Base-by-base conservation (phyloP, 2,329 filamentous ascomycete species). In the Alternaria sp. region DNA sequence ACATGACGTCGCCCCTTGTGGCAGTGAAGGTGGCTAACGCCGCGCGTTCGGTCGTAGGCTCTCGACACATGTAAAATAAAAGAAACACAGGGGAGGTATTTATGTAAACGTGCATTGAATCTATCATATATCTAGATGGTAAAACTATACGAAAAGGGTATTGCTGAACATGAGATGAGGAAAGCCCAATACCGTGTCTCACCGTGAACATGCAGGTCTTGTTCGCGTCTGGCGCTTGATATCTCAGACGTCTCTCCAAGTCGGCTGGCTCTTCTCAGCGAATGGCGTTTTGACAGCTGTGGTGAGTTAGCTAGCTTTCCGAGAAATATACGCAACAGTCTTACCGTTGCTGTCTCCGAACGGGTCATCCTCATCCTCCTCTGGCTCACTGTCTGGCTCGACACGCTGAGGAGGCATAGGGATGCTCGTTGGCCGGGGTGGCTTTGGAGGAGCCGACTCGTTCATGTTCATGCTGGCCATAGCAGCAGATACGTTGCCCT, bases 271-370 rank as follows among this genome's bases (percentile, higher is more conserved):
- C 52, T 67, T 69, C 55, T 78, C 75, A 9, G 51, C 62, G 68
- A 75, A 80, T 18, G 85, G 85, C 4, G 85, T 87, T 50, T 83
- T 83, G 27, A 92, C 85, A 5, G 89, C 75, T 78, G 38, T 27
- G 9, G 7, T 18, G 10, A 1, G 25, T 74, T 57, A 73, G 70
- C 45, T 50, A 30, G 5, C 4, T 16, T 3, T 1, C 9, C 1
- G 1, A 4, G 10, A 12, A 18, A 12, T 4, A 8, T 12, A 34
- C 27, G 8, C 5, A 12, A 1, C 9, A 3, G 9, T 58, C 69
- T 55, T 66, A 77, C 75, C 91, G 74, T 97, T 94, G 43, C 86
- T 87, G 76, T 97, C 93, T 4, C 91, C 92, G 77, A 97, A 97
- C 0, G 93, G 93, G 74, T 97, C 88, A 65, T 95, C 86, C n/a